Evolutionary conservation across 2,329 filamentous ascomycete genomes (phyloP).

Genomic region (Claviceps digitariae): DNA sequence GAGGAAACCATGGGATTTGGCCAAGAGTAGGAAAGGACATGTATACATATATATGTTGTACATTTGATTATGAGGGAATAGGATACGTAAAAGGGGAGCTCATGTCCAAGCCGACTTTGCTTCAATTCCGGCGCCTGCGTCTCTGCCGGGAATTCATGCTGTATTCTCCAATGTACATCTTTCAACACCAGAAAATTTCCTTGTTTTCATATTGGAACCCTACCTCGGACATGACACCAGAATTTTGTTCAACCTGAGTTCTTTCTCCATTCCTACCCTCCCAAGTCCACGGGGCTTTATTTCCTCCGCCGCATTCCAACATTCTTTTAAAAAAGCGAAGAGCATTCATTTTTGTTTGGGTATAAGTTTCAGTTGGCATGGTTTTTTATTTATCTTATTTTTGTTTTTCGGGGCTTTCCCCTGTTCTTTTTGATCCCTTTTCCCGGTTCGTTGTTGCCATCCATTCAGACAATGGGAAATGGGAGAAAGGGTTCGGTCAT

Average conservation of each 20-base stretch:
- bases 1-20: constrained; percentile 99
- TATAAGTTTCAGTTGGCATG: neutral
- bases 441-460: too few species aligned
- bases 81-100: neutral
- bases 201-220: neutral
- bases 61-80: neutral
- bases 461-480: neutral
- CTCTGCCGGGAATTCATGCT: neutral
- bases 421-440: neutral
- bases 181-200: neutral
- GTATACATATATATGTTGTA: neutral
- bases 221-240: neutral
- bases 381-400: too few species aligned
- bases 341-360: constrained; percentile 1
- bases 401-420: too few species aligned
- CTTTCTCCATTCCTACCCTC: neutral
- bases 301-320: too few species aligned
- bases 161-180: neutral
- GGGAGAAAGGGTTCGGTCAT: neutral
- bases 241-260: too few species aligned
- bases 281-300: too few species aligned
- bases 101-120: neutral
- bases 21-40: constrained; percentile 56
- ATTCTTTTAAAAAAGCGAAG: neutral
- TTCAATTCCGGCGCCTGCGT: neutral